Percentiles rank a stretch among this genome's conserved stretches.
Evolutionary conservation across 176 grass and related monocot genomes (phyloP).

Genomic region (Musa troglodytarum): DNA sequence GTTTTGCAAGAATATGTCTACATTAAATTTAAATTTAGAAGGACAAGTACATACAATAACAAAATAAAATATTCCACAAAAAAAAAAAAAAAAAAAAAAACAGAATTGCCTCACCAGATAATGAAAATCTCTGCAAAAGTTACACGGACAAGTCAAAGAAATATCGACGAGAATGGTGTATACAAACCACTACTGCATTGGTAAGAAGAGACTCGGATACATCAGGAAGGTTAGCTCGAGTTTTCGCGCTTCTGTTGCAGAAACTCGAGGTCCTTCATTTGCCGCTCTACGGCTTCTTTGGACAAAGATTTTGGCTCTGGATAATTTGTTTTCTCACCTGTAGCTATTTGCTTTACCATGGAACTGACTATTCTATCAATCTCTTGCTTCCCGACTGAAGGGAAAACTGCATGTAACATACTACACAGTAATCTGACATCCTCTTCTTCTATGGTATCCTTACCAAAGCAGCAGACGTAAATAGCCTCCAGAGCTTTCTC

Average conservation of each 20-base stretch:
- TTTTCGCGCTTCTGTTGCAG: constrained; percentile 54
- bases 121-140: background rate
- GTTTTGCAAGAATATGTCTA: too few species aligned
- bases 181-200: constrained; percentile 1
- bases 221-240: constrained; percentile 14
- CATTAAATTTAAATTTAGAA: too few species aligned
- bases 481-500: constrained; percentile 91
- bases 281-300: constrained; percentile 52
- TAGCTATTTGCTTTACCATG: constrained; percentile 43
- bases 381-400: constrained; percentile 48
- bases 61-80: too few species aligned
- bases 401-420: constrained; percentile 64
- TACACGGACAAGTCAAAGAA: background rate
- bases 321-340: constrained; percentile 41
- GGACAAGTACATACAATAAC: too few species aligned
- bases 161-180: background rate
- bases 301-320: constrained; percentile 48
- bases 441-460: constrained; percentile 66
- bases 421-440: constrained; percentile 50
- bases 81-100: too few species aligned
- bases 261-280: constrained; percentile 83
- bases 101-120: background rate
- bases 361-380: constrained; percentile 57
- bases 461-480: constrained; percentile 83
- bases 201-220: background rate